Evolutionary conservation across 2,329 filamentous ascomycete genomes (phyloP).

Genomic region (Fusarium marasasianum): DNA sequence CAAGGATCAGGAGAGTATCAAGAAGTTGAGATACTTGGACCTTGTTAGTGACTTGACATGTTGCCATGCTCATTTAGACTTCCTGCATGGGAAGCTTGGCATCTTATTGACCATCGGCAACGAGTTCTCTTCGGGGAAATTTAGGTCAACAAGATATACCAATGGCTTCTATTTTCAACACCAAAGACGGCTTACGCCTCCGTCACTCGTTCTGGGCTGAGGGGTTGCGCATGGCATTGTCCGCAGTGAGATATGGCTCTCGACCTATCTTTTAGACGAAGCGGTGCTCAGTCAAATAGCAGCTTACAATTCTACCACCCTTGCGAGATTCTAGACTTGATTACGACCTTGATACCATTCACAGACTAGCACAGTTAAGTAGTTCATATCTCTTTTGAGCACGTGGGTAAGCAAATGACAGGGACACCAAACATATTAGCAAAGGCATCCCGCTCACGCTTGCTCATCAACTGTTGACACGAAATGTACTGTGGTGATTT

Average conservation of each 20-base stretch:
- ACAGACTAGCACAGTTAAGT: not conserved
- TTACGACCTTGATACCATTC: not conserved
- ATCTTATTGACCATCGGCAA: not conserved
- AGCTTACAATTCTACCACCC: not conserved
- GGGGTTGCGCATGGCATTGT: not conserved
- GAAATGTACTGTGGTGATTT: not conserved
- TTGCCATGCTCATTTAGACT: not conserved
- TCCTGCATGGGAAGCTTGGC: not conserved
- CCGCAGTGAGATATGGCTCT: not conserved
- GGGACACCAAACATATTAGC: not conserved
- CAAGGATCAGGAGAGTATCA: not conserved
- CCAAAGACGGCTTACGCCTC: not conserved
- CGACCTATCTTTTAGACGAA: not conserved
- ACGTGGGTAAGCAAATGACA: not conserved
- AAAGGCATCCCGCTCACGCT: not conserved
- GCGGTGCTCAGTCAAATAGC: not conserved
- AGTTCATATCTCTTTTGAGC: not conserved
- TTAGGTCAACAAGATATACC: not conserved
- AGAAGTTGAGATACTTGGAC: not conserved
- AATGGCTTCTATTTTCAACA: not conserved
- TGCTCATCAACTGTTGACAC: not conserved
- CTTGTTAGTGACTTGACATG: not conserved
- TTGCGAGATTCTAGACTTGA: not conserved
- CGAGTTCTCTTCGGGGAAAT: not conserved
- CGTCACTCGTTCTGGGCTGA: not conserved